A percentile compares a stretch with the other conserved stretches of the same genome.
phyloP scores from a whole-genome alignment of 2,329 filamentous ascomycete genomes.

The Chrysoporthe cubensis region DNA sequence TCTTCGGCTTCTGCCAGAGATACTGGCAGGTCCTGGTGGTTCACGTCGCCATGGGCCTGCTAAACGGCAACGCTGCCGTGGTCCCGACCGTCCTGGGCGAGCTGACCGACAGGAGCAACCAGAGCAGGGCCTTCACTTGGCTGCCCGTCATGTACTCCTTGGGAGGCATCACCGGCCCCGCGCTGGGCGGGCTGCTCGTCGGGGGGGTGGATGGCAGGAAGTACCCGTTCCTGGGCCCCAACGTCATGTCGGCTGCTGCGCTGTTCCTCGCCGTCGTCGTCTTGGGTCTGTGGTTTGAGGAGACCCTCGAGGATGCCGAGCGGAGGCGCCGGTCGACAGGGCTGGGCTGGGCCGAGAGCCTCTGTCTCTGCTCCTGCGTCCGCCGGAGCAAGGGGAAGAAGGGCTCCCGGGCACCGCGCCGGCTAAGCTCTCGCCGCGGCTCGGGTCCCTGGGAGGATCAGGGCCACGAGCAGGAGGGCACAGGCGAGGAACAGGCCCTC shows the following conservation, averaged over 20 bases:
- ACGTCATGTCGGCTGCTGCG: conserved; percentile 75
- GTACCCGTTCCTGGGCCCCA: conserved; percentile 86
- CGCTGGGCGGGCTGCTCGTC: conserved; percentile 85
- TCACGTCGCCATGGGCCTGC: conserved; percentile 86
- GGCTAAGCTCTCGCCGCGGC: conserved; percentile 27
- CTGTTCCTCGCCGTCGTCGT: conserved; percentile 74
- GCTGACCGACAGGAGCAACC: conserved; percentile 92
- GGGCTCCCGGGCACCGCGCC: conserved; percentile 35
- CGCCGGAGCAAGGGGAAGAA: conserved; percentile 30
- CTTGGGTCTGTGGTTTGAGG: conserved; percentile 80
- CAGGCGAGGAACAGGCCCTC: conserved; percentile 23
- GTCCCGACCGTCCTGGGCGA: conserved; percentile 94
- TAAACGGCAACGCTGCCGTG: conserved; percentile 94
- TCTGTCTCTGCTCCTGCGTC: conserved; percentile 29
- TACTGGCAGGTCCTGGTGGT: conserved; percentile 86
- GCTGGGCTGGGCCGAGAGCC: conserved; percentile 37
- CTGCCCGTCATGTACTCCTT: conserved; percentile 95
- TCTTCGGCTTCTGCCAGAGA: conserved; percentile 83
- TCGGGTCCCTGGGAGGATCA: conserved; percentile 17
- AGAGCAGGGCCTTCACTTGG: conserved; percentile 91
- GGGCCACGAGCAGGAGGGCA: conserved; percentile 27
- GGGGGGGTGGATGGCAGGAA: conserved; percentile 56
- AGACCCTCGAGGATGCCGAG: conserved; percentile 68
- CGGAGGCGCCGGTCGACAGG: conserved; percentile 29
- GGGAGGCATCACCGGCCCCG: conserved; percentile 89